Base-by-base conservation (phyloP, 2,329 filamentous ascomycete species). In the Fusarium tanahbumbuense region DNA sequence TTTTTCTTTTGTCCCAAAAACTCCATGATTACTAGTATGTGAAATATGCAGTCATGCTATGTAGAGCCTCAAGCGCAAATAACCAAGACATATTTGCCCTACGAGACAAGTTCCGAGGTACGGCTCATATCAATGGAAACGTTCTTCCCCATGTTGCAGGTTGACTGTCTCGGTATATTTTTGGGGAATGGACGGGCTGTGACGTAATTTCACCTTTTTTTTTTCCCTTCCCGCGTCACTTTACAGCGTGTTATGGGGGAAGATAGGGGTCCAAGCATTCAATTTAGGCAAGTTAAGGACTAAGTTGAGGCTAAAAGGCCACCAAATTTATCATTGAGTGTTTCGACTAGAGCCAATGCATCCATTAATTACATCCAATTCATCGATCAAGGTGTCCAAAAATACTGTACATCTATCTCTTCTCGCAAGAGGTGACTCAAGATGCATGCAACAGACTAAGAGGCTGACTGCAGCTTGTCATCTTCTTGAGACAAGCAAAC, bases 391-490 rank as follows among this genome's bases (percentile, higher is more conserved):
- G 8, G 2, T 22, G 34, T 41, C 45, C 9, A 30, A 34, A 25
- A 23, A 45, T 34, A 23, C 27, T 37, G 34, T 37, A 37, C 34
- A 32, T 15, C 30, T 32, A 45, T n/a, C 30, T 23, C 44, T 27
- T 55, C 28, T 44, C 28, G 32, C 8, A n/a, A 16, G 13, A 16
- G 49, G 57, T 58, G 37, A 48, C 45, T 56, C 49, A 71, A 64
- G 44, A 50, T 50, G 57, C 48, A 44, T 48, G 57, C 42, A 48
- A 57, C 25, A 20, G 41, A 25, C 28, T 15, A 64, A 64, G 20
- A 71, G 63, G 59, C 58, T 68, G 45, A 53, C 42, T 70, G 67
- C 67, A 68, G 49, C 49, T 64, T 68, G 50, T 70, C 57, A 64
- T 46, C 45, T 57, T 46, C 23, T 45, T 37, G 34, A 46, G 28